Evolutionary conservation across 1,139 yeast species (phyloP).

Genomic region (Blastobotrys niveus): DNA sequence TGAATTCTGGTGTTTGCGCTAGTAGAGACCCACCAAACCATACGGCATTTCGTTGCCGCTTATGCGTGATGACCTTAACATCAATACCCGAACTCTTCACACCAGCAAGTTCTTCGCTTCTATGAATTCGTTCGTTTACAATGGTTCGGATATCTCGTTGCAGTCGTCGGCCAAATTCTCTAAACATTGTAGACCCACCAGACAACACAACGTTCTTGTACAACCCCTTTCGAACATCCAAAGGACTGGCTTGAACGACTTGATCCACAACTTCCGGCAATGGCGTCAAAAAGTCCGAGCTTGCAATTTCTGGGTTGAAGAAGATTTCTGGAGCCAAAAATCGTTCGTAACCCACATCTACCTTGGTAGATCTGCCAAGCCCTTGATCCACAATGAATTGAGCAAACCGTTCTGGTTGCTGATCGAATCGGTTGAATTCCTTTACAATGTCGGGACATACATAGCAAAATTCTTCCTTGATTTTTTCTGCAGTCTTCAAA

Average conservation of each 20-base stretch:
- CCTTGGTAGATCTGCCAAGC: slow-evolving; percentile 55
- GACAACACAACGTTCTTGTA: slow-evolving; percentile 81
- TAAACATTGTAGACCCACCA: slow-evolving; percentile 98
- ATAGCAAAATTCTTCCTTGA: slow-evolving; percentile 93
- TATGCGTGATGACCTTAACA: slow-evolving; percentile 94
- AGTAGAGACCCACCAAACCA: slow-evolving; percentile 98
- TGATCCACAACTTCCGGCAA: slow-evolving; percentile 91
- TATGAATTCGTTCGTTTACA: slow-evolving; percentile 82
- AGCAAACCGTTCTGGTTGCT: slow-evolving; percentile 89
- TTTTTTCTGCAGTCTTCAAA: slow-evolving; percentile 89
- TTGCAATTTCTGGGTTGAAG: slow-evolving; percentile 95
- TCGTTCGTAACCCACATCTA: slow-evolving; percentile 95
- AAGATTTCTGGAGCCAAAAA: slow-evolving; percentile 98
- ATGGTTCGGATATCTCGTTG: slow-evolving; percentile 88
- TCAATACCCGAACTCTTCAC: slow-evolving; percentile 92
- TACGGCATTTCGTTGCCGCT: slow-evolving; percentile 96
- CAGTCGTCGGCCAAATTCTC: slow-evolving; percentile 93
- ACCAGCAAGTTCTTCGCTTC: slow-evolving; percentile 66
- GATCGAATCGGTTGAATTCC: slow-evolving; percentile 91
- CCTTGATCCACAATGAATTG: slow-evolving; percentile 86
- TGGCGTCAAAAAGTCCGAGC: slow-evolving; percentile 92
- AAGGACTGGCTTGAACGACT: slow-evolving; percentile 92
- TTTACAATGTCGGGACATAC: slow-evolving; percentile 97
- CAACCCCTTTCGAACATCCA: slow-evolving; percentile 94
- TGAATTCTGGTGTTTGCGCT: slow-evolving; percentile 96